Conservation (phyloP, 2,329 filamentous ascomycete genomes). For the Ophiobolus disseminans region DNA sequence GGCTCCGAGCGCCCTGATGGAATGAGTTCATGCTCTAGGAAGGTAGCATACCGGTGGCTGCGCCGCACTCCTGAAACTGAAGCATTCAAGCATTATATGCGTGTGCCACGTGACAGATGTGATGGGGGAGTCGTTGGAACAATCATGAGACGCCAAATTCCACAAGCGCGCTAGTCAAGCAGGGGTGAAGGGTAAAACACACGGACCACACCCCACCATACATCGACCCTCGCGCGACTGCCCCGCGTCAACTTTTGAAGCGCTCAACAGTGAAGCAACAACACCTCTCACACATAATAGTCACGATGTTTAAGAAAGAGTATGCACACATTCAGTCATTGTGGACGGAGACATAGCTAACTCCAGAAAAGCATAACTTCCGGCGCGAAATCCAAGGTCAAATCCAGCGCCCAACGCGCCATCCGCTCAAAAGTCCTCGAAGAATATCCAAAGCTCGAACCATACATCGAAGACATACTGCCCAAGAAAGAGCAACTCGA, state of each 20-base stretch:
- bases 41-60: too few species aligned
- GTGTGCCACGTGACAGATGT: slow-evolving; percentile 8
- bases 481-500: slow-evolving; percentile 94
- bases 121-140: too few species aligned
- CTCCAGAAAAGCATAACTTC: slow-evolving; percentile 67
- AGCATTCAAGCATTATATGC: slow-evolving; percentile 28
- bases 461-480: slow-evolving; percentile 90
- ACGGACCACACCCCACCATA: too few species aligned
- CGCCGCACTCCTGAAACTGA: too few species aligned
- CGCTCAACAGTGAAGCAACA: not conserved
- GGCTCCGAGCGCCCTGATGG: too few species aligned
- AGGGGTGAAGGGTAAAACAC: too few species aligned
- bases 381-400: slow-evolving; percentile 91
- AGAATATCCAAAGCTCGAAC: slow-evolving; percentile 83
- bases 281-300: slow-evolving; percentile 6
- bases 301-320: slow-evolving; percentile 50
- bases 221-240: slow-evolving; percentile 2
- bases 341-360: slow-evolving; percentile 1
- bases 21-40: too few species aligned
- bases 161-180: too few species aligned
- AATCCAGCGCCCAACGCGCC: slow-evolving; percentile 89
- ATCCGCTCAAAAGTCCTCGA: slow-evolving; percentile 83
- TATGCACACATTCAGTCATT: slow-evolving; percentile 5
- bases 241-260: slow-evolving; percentile 6
- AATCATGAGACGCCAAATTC: too few species aligned